phyloP scores from a whole-genome alignment of 768 basidiomycete species.

The Russula sp. region DNA sequence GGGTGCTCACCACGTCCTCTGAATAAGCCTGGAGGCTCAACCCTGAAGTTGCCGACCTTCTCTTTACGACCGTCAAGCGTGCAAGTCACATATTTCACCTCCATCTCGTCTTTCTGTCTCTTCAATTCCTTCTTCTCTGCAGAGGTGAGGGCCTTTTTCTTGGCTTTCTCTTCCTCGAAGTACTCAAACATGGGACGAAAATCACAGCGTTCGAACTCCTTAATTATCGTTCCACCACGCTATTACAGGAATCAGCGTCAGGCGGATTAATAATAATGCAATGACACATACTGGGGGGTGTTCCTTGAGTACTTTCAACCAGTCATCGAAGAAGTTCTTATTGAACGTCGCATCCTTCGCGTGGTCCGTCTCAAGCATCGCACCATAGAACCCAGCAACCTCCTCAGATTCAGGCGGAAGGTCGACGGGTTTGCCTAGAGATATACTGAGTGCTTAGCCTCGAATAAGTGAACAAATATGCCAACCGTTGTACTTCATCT shows the following conservation, averaged over 20 bases:
- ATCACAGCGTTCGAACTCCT: conserved; percentile 74
- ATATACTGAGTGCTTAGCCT: background rate
- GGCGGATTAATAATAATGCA: conserved; percentile 1
- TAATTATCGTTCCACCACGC: conserved; percentile 71
- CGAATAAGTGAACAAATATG: conserved; percentile 16
- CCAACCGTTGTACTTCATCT: conserved; percentile 93
- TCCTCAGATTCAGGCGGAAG: conserved; percentile 88
- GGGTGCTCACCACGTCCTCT: conserved; percentile 98
- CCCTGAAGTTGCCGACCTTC: conserved; percentile 96
- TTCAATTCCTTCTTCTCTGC: conserved; percentile 92
- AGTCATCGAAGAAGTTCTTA: conserved; percentile 95
- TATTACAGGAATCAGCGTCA: conserved; percentile 25
- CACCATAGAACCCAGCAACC: conserved; percentile 93
- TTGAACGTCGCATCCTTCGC: conserved; percentile 83
- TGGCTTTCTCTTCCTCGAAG: conserved; percentile 87
- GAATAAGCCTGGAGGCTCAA: conserved; percentile 98
- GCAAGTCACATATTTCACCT: conserved; percentile 80
- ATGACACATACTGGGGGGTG: conserved; percentile 68
- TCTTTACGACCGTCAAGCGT: conserved; percentile 94
- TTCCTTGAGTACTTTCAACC: conserved; percentile 65
- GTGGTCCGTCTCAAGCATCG: conserved; percentile 89
- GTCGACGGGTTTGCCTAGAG: conserved; percentile 64
- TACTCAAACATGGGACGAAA: conserved; percentile 92
- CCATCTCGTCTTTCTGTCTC: conserved; percentile 73
- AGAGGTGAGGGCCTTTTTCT: conserved; percentile 77